Conservation (phyloP, 2,329 filamentous ascomycete genomes). For the Sporothrix curviconia region DNA sequence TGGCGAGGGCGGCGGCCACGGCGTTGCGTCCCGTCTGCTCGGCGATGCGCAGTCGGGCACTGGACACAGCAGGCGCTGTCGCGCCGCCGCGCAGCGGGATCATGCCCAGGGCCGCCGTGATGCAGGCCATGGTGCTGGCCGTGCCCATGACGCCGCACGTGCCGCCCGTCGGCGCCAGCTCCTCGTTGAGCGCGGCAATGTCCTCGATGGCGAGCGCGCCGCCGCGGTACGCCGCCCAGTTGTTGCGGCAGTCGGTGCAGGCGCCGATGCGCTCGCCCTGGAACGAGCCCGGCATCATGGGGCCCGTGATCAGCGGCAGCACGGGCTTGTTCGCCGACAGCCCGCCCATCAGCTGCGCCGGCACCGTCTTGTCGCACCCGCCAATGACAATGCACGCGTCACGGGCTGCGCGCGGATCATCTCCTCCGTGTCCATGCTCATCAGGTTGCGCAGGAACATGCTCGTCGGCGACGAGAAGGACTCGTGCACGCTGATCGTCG, state of each 20-base stretch:
- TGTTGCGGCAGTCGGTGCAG: constrained; percentile 68
- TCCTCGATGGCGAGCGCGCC: constrained; percentile 65
- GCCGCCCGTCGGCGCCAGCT: constrained; percentile 66
- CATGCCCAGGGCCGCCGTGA: constrained; percentile 76
- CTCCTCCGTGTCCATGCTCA: constrained; percentile 76
- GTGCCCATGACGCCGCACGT: constrained; percentile 91
- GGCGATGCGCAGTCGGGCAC: constrained; percentile 74
- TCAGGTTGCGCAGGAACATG: constrained; percentile 68
- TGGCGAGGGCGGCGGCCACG: constrained; percentile 58
- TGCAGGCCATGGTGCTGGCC: constrained; percentile 82
- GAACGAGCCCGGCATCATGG: constrained; percentile 66
- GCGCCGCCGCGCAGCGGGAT: constrained; percentile 65
- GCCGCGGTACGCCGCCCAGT: constrained; percentile 64
- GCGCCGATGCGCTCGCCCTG: constrained; percentile 60
- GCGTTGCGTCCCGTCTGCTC: constrained; percentile 63
- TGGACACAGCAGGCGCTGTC: constrained; percentile 70
- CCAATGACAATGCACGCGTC: constrained; percentile 64
- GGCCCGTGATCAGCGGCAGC: constrained; percentile 61
- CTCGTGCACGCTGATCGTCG: constrained; percentile 67
- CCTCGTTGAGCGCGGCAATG: constrained; percentile 63
- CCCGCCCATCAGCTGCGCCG: constrained; percentile 68
- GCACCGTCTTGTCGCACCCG: constrained; percentile 68
- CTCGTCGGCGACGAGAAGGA: constrained; percentile 63
- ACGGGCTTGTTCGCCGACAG: constrained; percentile 69
- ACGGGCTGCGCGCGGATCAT: constrained; percentile 68